Percentiles rank a stretch among this genome's conserved stretches.
Conservation (phyloP, 805 yeast genomes). For the Metschnikowia shivogae region DNA sequence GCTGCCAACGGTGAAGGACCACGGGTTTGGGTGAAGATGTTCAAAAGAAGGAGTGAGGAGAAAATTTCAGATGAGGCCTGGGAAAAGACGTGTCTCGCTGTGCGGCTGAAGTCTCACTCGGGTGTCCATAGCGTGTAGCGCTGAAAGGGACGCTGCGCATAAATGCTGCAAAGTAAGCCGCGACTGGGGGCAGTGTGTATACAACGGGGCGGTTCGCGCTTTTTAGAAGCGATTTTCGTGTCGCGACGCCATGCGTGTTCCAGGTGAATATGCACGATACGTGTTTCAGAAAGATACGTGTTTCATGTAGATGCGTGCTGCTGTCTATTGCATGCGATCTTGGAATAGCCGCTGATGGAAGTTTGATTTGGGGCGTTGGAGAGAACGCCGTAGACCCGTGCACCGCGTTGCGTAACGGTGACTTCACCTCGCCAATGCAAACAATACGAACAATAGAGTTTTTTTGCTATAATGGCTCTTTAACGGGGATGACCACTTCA, state of each 20-base stretch:
- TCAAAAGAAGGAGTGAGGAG: not conserved
- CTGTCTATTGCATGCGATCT: no score
- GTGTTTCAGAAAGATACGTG: not conserved
- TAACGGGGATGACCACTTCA: no score
- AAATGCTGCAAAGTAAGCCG: conserved; percentile 1
- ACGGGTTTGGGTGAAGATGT: not conserved
- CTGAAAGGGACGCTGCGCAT: conserved; percentile 1
- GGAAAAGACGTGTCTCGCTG: conserved; percentile 3
- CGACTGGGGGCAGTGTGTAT: conserved; percentile 1
- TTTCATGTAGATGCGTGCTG: not conserved
- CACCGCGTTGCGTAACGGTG: no score
- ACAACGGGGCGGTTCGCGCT: not conserved
- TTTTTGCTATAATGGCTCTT: no score
- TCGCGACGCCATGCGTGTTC: conserved; percentile 4
- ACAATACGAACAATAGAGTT: no score
- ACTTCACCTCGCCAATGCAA: no score
- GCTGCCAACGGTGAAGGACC: not conserved
- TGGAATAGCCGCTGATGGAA: no score
- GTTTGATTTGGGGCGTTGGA: no score
- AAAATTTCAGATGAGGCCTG: not conserved
- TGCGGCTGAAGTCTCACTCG: conserved; percentile 1
- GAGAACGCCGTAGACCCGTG: no score
- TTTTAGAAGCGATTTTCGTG: not conserved
- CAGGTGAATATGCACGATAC: conserved; percentile 1
- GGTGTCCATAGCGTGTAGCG: not conserved